Base-by-base conservation (phyloP, 805 yeast species). In the Spencermartinsiella europaea region DNA sequence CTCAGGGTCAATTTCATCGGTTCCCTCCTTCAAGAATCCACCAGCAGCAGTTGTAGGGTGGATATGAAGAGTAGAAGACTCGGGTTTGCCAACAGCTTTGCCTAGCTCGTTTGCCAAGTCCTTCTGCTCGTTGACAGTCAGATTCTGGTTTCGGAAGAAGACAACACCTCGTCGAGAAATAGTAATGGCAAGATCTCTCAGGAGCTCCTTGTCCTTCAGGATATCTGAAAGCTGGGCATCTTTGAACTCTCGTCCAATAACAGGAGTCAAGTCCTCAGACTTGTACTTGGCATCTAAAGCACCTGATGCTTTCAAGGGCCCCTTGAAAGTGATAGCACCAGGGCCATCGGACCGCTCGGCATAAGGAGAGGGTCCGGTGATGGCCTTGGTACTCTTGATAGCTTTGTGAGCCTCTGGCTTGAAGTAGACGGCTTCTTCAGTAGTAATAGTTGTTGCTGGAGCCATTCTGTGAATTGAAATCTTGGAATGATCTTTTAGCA, bases 131-230 rank as follows among this genome's bases (percentile, higher is more conserved):
- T 52, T 59, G 21, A 53, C 54, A 17, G 52, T 49, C 21, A 63
- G 43, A 38, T 74, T 72, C 37, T 58, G 79, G 55, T 72, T 66
- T 51, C 74, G 62, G 69, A 75, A 74, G 56, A 75, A 73, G 8
- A 75, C 79, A 27, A 75, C 79, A 22, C 72, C 74, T 51, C 79
- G 66, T 58, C 73, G 75, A 5, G 78, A 69, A 10, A 73, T 59
- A 22, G 72, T 57, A 19, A 72, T 57, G 4, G 79, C 79, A 53
- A 75, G 62, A 49, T 75, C 79, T 49, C 73, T 51, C 10, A 60
- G 47, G 19, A 57, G 55, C 22, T 51, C 54, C n/a, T 62, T 63
- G 42, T 60, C 59, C 19, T 51, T 37, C 17, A 62, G 50, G 34
- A 62, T 45, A 5, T 62, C 66, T 7, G 44, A 34, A 17, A 62